phyloP scores from a whole-genome alignment of 345 rosid genomes.

The Laguncularia racemosa region DNA sequence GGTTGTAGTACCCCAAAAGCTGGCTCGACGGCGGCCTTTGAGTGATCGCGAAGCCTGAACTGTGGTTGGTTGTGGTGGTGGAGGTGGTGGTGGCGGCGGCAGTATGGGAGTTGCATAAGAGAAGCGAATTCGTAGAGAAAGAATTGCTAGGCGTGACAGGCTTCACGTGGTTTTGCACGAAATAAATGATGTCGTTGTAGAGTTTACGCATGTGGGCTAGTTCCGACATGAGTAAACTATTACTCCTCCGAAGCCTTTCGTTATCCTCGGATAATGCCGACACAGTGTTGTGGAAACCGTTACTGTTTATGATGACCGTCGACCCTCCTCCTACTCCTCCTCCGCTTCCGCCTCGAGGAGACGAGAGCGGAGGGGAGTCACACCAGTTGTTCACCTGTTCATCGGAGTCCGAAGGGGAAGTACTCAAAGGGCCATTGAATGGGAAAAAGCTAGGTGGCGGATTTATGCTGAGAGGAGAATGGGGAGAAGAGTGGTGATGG shows the following conservation, averaged over 20 bases:
- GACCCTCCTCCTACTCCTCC: conserved; percentile 24
- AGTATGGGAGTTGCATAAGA: background rate
- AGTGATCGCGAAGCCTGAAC: conserved; percentile 10
- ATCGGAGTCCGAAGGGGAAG: conserved; percentile 47
- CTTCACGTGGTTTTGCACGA: conserved; percentile 40
- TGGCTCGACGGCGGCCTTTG: conserved; percentile 47
- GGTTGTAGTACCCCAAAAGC: conserved; percentile 26
- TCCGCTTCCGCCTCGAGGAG: conserved; percentile 14
- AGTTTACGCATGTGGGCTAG: conserved; percentile 70
- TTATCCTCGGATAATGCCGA: conserved; percentile 38
- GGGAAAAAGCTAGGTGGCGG: conserved; percentile 37
- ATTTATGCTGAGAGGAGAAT: conserved; percentile 1
- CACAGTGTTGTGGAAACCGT: conserved; percentile 17
- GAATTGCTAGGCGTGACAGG: conserved; percentile 57
- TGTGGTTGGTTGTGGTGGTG: background rate
- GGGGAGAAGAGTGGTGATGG: conserved; percentile 27
- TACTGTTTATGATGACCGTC: conserved; percentile 20
- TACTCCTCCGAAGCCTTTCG: conserved; percentile 40
- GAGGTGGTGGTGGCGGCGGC: background rate
- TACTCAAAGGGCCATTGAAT: conserved; percentile 36
- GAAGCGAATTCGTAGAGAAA: conserved; percentile 37
- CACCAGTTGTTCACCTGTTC: conserved; percentile 53
- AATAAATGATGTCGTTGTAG: conserved; percentile 50
- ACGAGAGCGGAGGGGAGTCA: conserved; percentile 40
- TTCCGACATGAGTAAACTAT: conserved; percentile 38